phyloP scores from a whole-genome alignment of 2,329 filamentous ascomycete species.

The Furcasterigmium furcatum region DNA sequence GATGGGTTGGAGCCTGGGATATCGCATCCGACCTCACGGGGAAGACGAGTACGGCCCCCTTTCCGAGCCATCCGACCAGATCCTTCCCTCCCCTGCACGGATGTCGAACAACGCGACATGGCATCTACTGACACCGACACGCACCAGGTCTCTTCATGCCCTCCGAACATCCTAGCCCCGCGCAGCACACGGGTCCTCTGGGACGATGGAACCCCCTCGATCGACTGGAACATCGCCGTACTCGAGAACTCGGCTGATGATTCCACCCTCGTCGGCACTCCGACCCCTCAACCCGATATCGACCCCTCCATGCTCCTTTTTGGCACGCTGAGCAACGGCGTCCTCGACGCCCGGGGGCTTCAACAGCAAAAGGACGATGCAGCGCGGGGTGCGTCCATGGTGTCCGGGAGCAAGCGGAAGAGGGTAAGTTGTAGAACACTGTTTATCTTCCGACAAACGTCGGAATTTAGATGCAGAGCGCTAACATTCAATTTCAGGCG shows the following conservation, averaged over 20 bases:
- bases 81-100: too few species aligned
- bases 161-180: too few species aligned
- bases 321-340: neutral
- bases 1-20: too few species aligned
- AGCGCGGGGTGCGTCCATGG: neutral
- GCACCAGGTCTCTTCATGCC: too few species aligned
- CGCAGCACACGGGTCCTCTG: too few species aligned
- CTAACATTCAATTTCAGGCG: neutral
- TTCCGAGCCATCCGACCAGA: too few species aligned
- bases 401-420: neutral
- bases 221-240: neutral
- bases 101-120: too few species aligned
- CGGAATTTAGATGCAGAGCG: too few species aligned
- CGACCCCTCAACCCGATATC: neutral
- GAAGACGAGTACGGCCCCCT: too few species aligned
- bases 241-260: neutral
- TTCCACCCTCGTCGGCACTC: neutral
- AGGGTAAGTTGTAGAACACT: neutral
- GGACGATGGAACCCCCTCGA: neutral
- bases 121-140: too few species aligned
- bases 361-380: neutral
- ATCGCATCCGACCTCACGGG: too few species aligned
- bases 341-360: neutral
- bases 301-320: neutral
- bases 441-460: too few species aligned